A percentile compares a stretch with the other conserved stretches of the same genome.
phyloP scores from a whole-genome alignment of 139 green algal genomes.

The Chlorella sorokiniana region DNA sequence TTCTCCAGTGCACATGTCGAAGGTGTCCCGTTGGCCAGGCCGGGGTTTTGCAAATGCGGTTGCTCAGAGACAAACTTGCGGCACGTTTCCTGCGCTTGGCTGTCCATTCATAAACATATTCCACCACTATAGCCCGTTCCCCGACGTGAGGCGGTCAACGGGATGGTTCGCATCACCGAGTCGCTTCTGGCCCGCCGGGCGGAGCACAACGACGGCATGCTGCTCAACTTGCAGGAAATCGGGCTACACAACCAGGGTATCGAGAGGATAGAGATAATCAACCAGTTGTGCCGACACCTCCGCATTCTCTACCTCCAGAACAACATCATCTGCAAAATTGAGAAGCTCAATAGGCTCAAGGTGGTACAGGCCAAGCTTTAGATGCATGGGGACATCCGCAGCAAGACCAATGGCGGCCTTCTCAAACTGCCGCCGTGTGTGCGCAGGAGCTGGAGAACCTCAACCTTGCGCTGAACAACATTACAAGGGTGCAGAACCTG shows the following conservation, averaged over 20 bases:
- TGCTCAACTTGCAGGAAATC: constrained; percentile 89
- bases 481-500: constrained; percentile 86
- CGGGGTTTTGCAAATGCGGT: no score
- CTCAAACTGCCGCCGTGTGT: no score
- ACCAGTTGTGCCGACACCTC: constrained; percentile 75
- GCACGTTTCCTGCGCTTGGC: no score
- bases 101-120: no score
- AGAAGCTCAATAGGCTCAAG: constrained; percentile 93
- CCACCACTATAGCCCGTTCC: no score
- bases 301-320: constrained; percentile 93
- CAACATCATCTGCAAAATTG: constrained; percentile 88
- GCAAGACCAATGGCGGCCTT: no score
- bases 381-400: not conserved
- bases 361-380: constrained; percentile 25
- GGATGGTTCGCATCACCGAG: constrained; percentile 63
- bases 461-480: constrained; percentile 94
- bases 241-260: constrained; percentile 90
- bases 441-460: constrained; percentile 89
- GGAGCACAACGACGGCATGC: constrained; percentile 89
- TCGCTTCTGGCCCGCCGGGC: constrained; percentile 70
- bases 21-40: no score
- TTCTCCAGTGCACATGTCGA: no score
- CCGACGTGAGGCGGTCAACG: not conserved
- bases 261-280: constrained; percentile 84
- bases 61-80: no score